Evolutionary conservation across 169 alveolate genomes (phyloP).

Genomic region (Cytauxzoon felis): DNA sequence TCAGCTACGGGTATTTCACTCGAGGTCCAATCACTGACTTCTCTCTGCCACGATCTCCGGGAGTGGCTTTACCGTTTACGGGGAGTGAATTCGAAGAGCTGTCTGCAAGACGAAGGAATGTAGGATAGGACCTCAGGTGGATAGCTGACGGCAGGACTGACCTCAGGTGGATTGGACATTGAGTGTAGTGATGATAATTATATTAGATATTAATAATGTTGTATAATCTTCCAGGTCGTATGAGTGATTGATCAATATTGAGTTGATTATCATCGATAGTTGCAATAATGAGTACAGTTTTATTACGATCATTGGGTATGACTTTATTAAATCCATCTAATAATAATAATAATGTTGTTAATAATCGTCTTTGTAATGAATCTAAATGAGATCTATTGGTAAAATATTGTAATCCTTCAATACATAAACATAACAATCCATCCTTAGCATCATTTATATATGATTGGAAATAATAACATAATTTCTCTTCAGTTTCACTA

Average conservation of each 20-base stretch:
- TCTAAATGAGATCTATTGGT: conserved; percentile 5
- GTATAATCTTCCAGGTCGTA: conserved; percentile 52
- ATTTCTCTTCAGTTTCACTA: conserved; percentile 52
- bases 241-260: conserved; percentile 28
- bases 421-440: conserved; percentile 45
- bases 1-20: neutral
- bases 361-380: conserved; percentile 25
- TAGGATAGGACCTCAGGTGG: too few species aligned
- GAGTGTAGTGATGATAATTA: neutral
- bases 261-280: conserved; percentile 40
- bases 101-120: too few species aligned
- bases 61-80: too few species aligned
- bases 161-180: too few species aligned
- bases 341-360: conserved; percentile 35
- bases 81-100: too few species aligned
- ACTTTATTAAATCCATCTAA: conserved; percentile 38
- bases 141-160: too few species aligned
- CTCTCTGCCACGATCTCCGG: too few species aligned
- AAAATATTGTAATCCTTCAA: conserved; percentile 54
- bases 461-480: conserved; percentile 17
- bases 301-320: neutral
- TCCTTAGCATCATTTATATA: conserved; percentile 11
- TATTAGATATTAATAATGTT: neutral
- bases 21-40: too few species aligned
- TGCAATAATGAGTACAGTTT: conserved; percentile 41